Evolutionary conservation across 225 moss, liverwort and hornwort species (phyloP), one percentile per base, ranked within the genome.

Genomic region (Asterella californica): DNA sequence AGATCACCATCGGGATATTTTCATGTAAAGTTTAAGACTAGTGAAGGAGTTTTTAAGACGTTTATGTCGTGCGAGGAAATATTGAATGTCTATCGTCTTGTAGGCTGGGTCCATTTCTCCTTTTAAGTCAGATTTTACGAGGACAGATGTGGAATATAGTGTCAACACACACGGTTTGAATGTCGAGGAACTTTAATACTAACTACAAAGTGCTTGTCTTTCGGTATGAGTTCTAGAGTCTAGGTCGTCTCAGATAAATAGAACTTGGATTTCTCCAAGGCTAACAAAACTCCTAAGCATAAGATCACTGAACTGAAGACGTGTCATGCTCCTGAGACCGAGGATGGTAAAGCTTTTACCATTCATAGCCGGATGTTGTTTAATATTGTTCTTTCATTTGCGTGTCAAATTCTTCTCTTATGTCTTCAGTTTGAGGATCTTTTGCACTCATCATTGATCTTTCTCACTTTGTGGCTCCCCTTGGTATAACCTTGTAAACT

Each of bases 291-390:
- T 49, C 99, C 99, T 29, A 99, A 95, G 88, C 99, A 99, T 87
- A 99, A 95, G 91, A 99, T 95, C 36, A 95, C 91, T 82, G 99
- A 99, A 86, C 95, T 95, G 30, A 99, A 99, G 81, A 99, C 99
- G 18, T 99, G 93, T 85, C 90, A 95, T 86, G 93, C 99, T 24
- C 89, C 88, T 10, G 89, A 91, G 42, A 81, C 81, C 33, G 87
- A 83, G 48, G 91, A 93, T 86, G 99, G 99, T 99, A 93, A 72
- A 70, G 25, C 36, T 47, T 77, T 17, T 54, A 7, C 17, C 4
- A 54, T 73, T 47, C 27, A 49, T 42, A 2, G 7, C 42, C 7
- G 42, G 42, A 42, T 42, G 29, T 9, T 17, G 19, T 42, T 32
- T 9, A 62, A 10, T 67, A 1, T 67, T 19, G 6, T 15, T 11